A percentile compares a stretch with the other conserved stretches of the same genome.
These are phyloP conservation scores for Beauveria scarabaeidicola DNA, from an alignment of 2,329 filamentous ascomycete genomes.

Conservation along the genomic window DNA sequence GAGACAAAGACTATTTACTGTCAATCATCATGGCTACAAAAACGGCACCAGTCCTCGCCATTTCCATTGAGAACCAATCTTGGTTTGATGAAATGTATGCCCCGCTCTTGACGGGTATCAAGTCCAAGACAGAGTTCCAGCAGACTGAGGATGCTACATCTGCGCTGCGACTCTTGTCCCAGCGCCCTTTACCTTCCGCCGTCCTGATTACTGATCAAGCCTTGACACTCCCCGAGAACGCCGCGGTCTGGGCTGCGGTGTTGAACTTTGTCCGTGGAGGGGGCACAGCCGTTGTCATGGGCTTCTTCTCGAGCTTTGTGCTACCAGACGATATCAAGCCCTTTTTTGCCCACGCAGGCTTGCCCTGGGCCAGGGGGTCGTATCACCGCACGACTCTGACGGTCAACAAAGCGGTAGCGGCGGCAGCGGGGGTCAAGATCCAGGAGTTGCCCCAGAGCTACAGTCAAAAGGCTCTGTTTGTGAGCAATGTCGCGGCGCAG, in stretches of 20 bases:
- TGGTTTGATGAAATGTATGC: conserved; percentile 13
- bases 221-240: conserved; percentile 5
- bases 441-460: not conserved
- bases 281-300: conserved; percentile 14
- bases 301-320: conserved; percentile 14
- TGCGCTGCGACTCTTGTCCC: conserved; percentile 9
- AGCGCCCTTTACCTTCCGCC: conserved; percentile 6
- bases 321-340: not conserved
- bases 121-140: conserved; percentile 7
- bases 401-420: not conserved
- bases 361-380: not conserved
- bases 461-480: not conserved
- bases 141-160: not conserved
- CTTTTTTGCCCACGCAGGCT: not conserved
- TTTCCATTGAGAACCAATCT: conserved; percentile 10
- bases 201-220: conserved; percentile 15
- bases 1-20: too few relatives aligned
- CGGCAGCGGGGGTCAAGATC: not conserved
- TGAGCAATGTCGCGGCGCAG: not conserved
- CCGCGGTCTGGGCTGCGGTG: conserved; percentile 14
- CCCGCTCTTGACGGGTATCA: conserved; percentile 5
- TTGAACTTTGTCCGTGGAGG: conserved; percentile 13
- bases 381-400: not conserved
- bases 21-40: not conserved
- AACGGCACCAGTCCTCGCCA: not conserved